Conservation (phyloP, 176 grass and related monocot genomes). For the Ampelocalamus luodianensis region DNA sequence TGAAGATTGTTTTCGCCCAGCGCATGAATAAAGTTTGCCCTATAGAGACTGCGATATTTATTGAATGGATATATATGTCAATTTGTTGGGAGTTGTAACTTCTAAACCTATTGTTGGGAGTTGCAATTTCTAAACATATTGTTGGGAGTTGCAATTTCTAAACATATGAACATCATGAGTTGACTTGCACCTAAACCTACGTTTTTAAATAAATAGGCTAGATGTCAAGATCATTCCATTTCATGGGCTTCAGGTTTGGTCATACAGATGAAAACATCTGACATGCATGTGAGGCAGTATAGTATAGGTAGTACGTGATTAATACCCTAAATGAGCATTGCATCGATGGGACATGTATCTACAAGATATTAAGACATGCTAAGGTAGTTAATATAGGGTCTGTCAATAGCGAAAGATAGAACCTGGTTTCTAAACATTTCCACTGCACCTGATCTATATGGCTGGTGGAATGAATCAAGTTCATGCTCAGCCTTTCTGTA, state of each 20-base stretch:
- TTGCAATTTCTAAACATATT: constrained; percentile 23
- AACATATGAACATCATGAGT: background rate
- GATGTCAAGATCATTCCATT: background rate
- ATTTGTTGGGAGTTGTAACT: background rate
- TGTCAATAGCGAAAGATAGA: constrained; percentile 22
- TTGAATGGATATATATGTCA: background rate
- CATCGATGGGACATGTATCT: background rate
- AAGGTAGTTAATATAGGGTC: background rate
- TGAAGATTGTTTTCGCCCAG: background rate
- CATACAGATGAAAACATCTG: background rate
- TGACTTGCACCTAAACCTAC: background rate
- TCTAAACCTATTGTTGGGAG: background rate
- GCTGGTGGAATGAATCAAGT: background rate
- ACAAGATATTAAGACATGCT: background rate
- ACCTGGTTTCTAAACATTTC: background rate
- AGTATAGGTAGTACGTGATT: background rate
- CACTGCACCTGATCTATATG: constrained; percentile 16
- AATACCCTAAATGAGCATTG: constrained; percentile 17
- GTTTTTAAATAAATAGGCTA: background rate
- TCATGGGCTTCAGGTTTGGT: background rate
- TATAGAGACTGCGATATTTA: constrained; percentile 1
- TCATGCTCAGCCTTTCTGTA: background rate
- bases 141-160: background rate
- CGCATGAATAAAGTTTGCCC: constrained; percentile 10
- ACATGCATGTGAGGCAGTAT: background rate